Evolutionary conservation across 257 asterid genomes (phyloP).

Genomic region (Ligustrum vulgare): DNA sequence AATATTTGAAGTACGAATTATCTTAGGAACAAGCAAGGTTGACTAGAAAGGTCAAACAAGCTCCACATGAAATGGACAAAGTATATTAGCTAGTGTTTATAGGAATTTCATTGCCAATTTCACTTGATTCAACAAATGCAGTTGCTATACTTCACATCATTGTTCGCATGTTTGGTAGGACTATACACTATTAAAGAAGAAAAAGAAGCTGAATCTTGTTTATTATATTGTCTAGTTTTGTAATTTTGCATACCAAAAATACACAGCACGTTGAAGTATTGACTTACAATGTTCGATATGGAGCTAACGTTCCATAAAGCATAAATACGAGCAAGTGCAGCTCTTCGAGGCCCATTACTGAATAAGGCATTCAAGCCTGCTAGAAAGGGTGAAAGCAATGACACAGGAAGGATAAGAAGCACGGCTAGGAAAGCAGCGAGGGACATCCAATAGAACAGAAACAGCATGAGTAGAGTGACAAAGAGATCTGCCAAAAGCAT

Average conservation of each 20-base stretch:
- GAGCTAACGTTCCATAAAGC: slow-evolving; percentile 94
- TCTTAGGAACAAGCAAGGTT: not conserved
- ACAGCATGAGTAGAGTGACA: slow-evolving; percentile 80
- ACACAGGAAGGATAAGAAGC: slow-evolving; percentile 88
- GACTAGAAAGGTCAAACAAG: not conserved
- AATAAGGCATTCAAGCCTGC: slow-evolving; percentile 95
- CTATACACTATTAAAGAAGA: not conserved
- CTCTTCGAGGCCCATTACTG: slow-evolving; percentile 85
- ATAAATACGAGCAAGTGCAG: slow-evolving; percentile 86
- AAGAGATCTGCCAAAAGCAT: slow-evolving; percentile 87
- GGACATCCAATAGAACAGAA: slow-evolving; percentile 87
- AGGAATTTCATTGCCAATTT: slow-evolving; percentile 5
- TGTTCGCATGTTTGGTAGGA: not conserved
- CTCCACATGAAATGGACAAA: not conserved
- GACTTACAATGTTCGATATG: slow-evolving; percentile 75
- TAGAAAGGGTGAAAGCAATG: slow-evolving; percentile 90
- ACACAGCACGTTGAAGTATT: not conserved
- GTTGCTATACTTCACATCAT: not conserved
- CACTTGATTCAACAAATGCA: not conserved
- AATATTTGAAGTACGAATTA: not conserved
- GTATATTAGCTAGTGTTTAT: not conserved
- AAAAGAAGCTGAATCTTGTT: not conserved
- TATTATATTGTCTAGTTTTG: not conserved
- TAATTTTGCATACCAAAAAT: not conserved
- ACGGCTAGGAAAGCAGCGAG: slow-evolving; percentile 88